Conservation (phyloP, 805 yeast genomes). For the Monosporozyma siamensis region DNA sequence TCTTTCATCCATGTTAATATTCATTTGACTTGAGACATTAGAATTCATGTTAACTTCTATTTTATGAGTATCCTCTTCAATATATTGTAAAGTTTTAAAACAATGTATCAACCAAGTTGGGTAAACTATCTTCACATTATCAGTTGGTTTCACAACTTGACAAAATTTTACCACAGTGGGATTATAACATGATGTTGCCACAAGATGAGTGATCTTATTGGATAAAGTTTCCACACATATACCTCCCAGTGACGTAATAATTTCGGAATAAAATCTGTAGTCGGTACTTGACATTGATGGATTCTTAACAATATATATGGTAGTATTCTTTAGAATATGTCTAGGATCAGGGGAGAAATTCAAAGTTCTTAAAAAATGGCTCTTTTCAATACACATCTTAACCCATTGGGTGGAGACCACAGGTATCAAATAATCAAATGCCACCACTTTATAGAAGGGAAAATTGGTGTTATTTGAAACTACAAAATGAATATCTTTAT, state of each 20-base stretch:
- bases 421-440: conserved; percentile 25
- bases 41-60: conserved; percentile 18
- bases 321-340: conserved; percentile 51
- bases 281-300: conserved; percentile 45
- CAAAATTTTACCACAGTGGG: conserved; percentile 13
- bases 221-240: conserved; percentile 52
- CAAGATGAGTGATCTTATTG: conserved; percentile 67
- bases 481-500: conserved; percentile 18
- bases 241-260: conserved; percentile 63
- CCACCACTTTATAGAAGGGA: conserved; percentile 23
- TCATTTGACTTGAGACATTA: conserved; percentile 4
- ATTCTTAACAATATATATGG: conserved; percentile 37
- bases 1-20: conserved; percentile 3
- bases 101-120: conserved; percentile 80
- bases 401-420: conserved; percentile 26
- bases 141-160: conserved; percentile 19
- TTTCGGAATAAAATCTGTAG: conserved; percentile 55
- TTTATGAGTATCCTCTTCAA: conserved; percentile 47
- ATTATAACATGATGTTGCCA: conserved; percentile 38
- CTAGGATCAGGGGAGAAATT: conserved; percentile 62
- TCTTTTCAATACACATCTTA: conserved; percentile 12
- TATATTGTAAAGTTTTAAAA: conserved; percentile 39
- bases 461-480: conserved; percentile 18
- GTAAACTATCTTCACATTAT: conserved; percentile 43
- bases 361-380: conserved; percentile 19